These are phyloP conservation scores for Eragrostis curvula DNA, from an alignment of 176 grass and related monocot species.

Conservation along the genomic window DNA sequence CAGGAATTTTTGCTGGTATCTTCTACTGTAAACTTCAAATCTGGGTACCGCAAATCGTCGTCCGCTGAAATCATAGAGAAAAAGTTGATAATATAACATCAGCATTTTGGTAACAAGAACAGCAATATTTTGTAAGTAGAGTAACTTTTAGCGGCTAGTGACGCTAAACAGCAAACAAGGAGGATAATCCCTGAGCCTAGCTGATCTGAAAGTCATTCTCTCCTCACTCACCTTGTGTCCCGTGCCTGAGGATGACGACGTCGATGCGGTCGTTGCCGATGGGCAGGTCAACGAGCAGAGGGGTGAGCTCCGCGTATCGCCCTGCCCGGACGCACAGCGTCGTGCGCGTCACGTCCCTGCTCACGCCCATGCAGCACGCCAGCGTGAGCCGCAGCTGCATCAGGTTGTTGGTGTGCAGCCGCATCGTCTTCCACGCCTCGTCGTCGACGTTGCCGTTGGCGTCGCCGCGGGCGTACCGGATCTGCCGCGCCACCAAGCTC, in stretches of 20 bases:
- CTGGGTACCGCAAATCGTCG: conserved; percentile 27
- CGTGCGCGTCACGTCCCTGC: conserved; percentile 27
- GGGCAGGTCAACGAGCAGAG: conserved; percentile 44
- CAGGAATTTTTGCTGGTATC: neutral
- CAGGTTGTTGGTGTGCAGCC: conserved; percentile 42
- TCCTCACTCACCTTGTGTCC: conserved; percentile 39
- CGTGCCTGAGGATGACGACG: conserved; percentile 5
- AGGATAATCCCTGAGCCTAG: neutral
- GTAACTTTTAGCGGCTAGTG: neutral
- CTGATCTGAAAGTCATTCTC: neutral
- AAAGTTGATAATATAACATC: neutral
- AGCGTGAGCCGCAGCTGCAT: conserved; percentile 48
- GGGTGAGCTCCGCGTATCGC: conserved; percentile 16
- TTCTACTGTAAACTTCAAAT: neutral
- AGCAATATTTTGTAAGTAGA: neutral
- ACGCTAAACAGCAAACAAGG: neutral
- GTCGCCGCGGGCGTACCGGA: conserved; percentile 27
- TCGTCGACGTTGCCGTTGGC: conserved; percentile 30
- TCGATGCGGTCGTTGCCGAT: conserved; percentile 34
- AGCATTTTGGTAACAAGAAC: neutral
- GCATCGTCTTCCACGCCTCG: conserved; percentile 21
- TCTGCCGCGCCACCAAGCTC: conserved; percentile 31
- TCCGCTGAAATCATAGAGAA: conserved; percentile 27
- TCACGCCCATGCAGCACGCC: conserved; percentile 7
- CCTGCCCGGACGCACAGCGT: conserved; percentile 43